Percentiles rank a stretch among this genome's conserved stretches.
These are phyloP conservation scores for Apiotrichum gracile DNA, from an alignment of 1,284 basidiomycete genomes.

Conservation along the genomic window DNA sequence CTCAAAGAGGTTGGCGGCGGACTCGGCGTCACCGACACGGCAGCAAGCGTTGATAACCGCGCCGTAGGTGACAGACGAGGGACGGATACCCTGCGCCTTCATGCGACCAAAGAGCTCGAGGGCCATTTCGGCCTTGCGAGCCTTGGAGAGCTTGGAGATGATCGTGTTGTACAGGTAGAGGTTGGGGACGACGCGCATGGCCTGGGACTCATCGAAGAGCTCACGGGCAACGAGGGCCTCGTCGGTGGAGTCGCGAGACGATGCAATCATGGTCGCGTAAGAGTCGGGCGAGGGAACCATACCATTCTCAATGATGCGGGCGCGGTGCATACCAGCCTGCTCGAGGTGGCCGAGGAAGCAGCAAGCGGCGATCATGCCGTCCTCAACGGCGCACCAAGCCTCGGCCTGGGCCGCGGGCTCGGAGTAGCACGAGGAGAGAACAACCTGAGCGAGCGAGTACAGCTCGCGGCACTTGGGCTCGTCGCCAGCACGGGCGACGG, in stretches of 20 bases:
- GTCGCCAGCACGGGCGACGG: conserved; percentile 60
- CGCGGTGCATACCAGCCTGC: conserved; percentile 70
- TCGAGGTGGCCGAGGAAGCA: conserved; percentile 75
- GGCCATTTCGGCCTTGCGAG: conserved; percentile 81
- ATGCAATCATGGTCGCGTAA: conserved; percentile 81
- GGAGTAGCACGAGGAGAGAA: conserved; percentile 49
- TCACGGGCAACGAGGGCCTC: conserved; percentile 79
- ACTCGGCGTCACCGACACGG: conserved; percentile 79
- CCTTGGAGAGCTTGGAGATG: conserved; percentile 88
- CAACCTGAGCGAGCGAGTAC: conserved; percentile 65
- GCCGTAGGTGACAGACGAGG: conserved; percentile 89
- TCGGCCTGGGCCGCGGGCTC: conserved; percentile 42
- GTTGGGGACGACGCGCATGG: conserved; percentile 65
- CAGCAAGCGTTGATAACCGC: conserved; percentile 88
- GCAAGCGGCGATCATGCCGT: conserved; percentile 77
- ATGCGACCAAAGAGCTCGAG: conserved; percentile 80
- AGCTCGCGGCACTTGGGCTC: conserved; percentile 59
- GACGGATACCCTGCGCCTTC: conserved; percentile 55
- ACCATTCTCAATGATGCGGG: conserved; percentile 69
- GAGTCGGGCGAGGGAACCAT: conserved; percentile 78
- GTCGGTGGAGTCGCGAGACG: conserved; percentile 86
- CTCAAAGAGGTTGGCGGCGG: conserved; percentile 74
- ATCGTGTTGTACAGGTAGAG: conserved; percentile 91
- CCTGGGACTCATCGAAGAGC: conserved; percentile 73
- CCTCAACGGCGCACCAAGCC: conserved; percentile 74